Percentiles rank a stretch among this genome's conserved stretches.
Conservation (phyloP, 257 asterid species). For the Lavandula angustifolia region DNA sequence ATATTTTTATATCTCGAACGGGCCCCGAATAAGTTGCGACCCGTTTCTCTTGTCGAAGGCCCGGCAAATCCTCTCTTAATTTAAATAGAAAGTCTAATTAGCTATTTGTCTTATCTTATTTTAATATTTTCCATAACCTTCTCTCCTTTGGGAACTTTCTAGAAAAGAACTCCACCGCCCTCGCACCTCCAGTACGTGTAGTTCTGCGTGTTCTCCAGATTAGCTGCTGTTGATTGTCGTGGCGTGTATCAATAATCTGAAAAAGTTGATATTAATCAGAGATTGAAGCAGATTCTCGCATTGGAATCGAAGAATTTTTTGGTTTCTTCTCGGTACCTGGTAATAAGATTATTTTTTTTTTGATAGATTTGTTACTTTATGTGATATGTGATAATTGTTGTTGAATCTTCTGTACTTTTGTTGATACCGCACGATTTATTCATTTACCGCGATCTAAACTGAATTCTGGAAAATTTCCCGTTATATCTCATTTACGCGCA, state of each 20-base stretch:
- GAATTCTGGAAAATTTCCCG: not conserved
- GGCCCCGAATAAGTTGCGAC: conserved; percentile 21
- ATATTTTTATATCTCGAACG: conserved; percentile 27
- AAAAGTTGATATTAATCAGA: not conserved
- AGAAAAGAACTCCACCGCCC: conserved; percentile 34
- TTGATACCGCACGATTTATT: not conserved
- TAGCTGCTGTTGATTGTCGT: not conserved
- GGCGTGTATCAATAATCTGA: not conserved
- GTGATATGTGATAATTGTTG: not conserved
- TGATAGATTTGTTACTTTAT: conserved; percentile 6
- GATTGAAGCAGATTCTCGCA: not conserved
- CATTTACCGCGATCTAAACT: not conserved
- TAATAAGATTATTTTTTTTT: not conserved
- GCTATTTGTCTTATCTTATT: not conserved
- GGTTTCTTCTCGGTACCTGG: not conserved
- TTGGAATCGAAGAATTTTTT: conserved; percentile 10
- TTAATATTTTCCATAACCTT: conserved; percentile 15
- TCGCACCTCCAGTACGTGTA: conserved; percentile 23
- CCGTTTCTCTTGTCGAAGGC: conserved; percentile 30
- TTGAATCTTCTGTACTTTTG: not conserved
- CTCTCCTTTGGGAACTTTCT: conserved; percentile 39
- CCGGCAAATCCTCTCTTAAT: conserved; percentile 21
- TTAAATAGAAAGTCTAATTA: not conserved
- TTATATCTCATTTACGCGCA: not conserved
- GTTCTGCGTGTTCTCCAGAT: conserved; percentile 8